Percentiles rank a stretch among this genome's conserved stretches.
Evolutionary conservation across 139 green algal species (phyloP).

Genomic region (Tetraselmis chui): DNA sequence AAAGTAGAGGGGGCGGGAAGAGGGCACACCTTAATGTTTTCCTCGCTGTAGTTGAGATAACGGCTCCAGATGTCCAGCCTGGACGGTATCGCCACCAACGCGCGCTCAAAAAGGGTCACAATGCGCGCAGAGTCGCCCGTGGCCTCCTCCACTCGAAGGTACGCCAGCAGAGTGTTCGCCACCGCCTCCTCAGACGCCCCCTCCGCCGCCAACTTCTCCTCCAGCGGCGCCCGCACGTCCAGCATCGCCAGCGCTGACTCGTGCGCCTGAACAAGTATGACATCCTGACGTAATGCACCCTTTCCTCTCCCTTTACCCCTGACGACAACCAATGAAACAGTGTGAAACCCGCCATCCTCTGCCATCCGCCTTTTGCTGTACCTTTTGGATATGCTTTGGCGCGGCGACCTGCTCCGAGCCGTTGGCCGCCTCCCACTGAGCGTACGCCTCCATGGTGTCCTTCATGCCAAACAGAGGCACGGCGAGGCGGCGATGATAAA

Average conservation of each 20-base stretch:
- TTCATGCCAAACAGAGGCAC: not conserved
- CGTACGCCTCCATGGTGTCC: not conserved
- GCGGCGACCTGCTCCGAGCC: not conserved
- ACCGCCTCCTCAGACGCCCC: not conserved
- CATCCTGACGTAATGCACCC: too few relatives aligned
- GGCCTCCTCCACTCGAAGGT: not conserved
- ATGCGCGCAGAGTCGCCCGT: not conserved
- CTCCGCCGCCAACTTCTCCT: not conserved
- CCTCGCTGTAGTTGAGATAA: not conserved
- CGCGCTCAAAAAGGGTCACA: not conserved
- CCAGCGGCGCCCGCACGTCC: not conserved
- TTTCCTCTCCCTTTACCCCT: too few relatives aligned
- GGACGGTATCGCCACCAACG: not conserved
- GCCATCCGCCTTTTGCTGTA: too few relatives aligned
- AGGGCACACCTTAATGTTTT: not conserved
- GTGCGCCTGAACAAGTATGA: too few relatives aligned
- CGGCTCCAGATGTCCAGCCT: not conserved
- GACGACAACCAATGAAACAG: too few relatives aligned
- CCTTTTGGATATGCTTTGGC: not conserved
- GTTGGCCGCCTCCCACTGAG: not conserved
- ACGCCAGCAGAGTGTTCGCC: not conserved
- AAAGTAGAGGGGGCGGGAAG: too few relatives aligned
- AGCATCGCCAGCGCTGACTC: not conserved
- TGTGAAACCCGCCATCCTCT: too few relatives aligned
- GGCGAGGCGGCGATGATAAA: not conserved